Percentiles rank a stretch among this genome's conserved stretches.
Evolutionary conservation across 208 protist species (phyloP).

Genomic region (Leishmania tarentolae): DNA sequence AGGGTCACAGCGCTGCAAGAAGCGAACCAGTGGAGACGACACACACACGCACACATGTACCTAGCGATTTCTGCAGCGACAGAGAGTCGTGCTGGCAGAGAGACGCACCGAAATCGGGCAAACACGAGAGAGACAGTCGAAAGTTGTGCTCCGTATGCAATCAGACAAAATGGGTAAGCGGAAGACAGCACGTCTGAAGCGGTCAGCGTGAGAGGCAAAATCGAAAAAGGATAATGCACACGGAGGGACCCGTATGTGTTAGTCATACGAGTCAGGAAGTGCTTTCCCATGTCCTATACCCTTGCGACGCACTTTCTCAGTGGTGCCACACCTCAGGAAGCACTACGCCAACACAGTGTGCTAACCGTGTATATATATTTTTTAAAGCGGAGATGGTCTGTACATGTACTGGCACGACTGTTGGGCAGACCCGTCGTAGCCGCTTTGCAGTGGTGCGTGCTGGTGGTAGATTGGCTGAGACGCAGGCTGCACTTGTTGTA

Average conservation of each 20-base stretch:
- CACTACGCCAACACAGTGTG: neutral
- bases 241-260: neutral
- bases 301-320: neutral
- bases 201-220: neutral
- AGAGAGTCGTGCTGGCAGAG: neutral
- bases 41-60: too few relatives aligned
- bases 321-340: neutral
- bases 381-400: constrained; percentile 2
- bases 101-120: neutral
- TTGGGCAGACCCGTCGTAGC: constrained; percentile 8
- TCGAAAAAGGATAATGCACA: neutral
- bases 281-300: neutral
- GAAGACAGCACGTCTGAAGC: neutral
- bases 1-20: neutral
- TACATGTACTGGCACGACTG: constrained; percentile 13
- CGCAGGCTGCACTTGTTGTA: constrained; percentile 9
- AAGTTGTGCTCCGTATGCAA: neutral
- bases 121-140: neutral
- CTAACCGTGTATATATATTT: neutral
- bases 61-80: neutral
- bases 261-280: neutral
- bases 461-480: constrained; percentile 16
- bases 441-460: neutral
- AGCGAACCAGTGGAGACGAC: neutral
- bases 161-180: neutral